A percentile compares a stretch with the other conserved stretches of the same genome.
phyloP scores from a whole-genome alignment of 495 filamentous ascomycete genomes.

The Penicillium diatomitis region DNA sequence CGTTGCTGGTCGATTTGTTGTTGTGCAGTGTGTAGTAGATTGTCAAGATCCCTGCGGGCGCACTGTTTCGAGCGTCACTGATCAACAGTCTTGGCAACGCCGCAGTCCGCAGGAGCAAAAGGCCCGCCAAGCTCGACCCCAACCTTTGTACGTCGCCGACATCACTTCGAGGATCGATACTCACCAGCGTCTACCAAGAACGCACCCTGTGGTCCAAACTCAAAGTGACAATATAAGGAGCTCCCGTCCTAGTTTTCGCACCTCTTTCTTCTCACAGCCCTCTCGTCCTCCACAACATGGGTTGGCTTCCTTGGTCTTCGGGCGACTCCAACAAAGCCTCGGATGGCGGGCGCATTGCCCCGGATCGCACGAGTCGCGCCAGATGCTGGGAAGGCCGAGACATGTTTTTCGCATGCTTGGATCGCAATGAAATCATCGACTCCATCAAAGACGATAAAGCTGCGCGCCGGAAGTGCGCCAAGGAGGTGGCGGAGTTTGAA shows the following conservation, averaged over 20 bases:
- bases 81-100: conserved; percentile 21
- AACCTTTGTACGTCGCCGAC: too few species aligned
- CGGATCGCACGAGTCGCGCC: conserved; percentile 65
- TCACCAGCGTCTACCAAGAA: background rate
- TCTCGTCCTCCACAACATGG: conserved; percentile 25
- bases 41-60: background rate
- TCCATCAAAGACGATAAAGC: conserved; percentile 62
- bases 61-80: conserved; percentile 4
- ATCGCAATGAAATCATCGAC: conserved; percentile 72
- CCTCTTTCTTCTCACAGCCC: too few species aligned
- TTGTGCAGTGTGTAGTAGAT: too few species aligned
- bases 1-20: too few species aligned
- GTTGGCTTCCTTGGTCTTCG: conserved; percentile 36
- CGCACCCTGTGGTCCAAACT: background rate
- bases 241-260: too few species aligned
- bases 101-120: conserved; percentile 11
- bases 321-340: conserved; percentile 38
- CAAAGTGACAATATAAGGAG: too few species aligned
- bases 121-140: too few species aligned
- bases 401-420: conserved; percentile 75
- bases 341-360: conserved; percentile 60
- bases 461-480: conserved; percentile 56
- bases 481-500: conserved; percentile 59
- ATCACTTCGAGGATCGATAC: background rate
- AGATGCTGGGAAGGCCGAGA: conserved; percentile 85